phyloP scores from a whole-genome alignment of 2,329 filamentous ascomycete species.

The Penicillium sp. region DNA sequence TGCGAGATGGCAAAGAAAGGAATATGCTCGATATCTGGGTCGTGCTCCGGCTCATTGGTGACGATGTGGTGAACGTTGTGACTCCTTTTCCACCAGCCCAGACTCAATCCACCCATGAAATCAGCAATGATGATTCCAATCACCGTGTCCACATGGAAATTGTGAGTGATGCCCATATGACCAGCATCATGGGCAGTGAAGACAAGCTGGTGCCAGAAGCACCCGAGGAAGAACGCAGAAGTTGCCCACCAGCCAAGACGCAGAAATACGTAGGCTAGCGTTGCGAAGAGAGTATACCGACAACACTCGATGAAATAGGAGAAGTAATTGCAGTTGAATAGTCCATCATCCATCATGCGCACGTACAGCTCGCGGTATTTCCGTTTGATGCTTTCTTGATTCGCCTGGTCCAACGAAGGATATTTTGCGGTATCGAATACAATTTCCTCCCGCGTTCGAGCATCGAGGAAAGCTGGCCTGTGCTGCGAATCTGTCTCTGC shows the following conservation, averaged over 20 bases:
- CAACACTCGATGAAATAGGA: conserved; percentile 73
- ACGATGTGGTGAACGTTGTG: conserved; percentile 98
- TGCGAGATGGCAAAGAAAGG: conserved; percentile 88
- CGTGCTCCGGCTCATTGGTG: conserved; percentile 92
- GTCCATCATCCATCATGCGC: conserved; percentile 69
- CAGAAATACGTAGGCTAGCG: conserved; percentile 62
- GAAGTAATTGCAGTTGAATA: conserved; percentile 82
- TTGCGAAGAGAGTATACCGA: conserved; percentile 71
- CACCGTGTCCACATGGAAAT: conserved; percentile 76
- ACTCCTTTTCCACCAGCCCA: conserved; percentile 96
- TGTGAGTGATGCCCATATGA: conserved; percentile 96
- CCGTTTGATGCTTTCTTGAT: conserved; percentile 71
- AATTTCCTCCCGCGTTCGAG: conserved; percentile 72
- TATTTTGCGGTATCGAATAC: conserved; percentile 77
- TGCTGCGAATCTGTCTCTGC: conserved; percentile 30
- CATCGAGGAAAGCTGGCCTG: conserved; percentile 67
- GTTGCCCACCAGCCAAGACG: conserved; percentile 65
- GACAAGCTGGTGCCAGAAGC: conserved; percentile 90
- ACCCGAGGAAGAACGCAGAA: conserved; percentile 74
- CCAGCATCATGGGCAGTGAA: conserved; percentile 94
- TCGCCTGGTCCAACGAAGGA: conserved; percentile 70
- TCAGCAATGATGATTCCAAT: conserved; percentile 91
- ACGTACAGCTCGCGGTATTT: conserved; percentile 81
- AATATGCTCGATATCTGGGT: conserved; percentile 91
- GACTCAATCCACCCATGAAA: conserved; percentile 81